Conservation (phyloP, 139 green algal species). For the Closterium sp. region DNA sequence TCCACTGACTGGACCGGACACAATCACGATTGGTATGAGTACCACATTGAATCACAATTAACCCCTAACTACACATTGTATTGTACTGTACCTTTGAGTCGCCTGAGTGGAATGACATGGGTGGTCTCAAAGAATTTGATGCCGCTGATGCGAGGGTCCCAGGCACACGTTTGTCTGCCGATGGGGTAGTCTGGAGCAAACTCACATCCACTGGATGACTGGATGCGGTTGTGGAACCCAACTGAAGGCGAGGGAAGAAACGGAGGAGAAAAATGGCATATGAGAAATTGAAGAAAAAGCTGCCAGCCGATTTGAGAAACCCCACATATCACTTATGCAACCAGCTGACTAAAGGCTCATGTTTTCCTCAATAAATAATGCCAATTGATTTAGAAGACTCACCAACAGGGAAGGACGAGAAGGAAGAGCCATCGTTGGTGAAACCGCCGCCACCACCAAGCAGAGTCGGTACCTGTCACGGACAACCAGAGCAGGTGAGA, state of each 20-base stretch:
- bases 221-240: constrained; percentile 8
- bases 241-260: not conserved
- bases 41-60: too few species aligned
- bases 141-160: constrained; percentile 4
- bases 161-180: not conserved
- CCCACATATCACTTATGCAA: too few species aligned
- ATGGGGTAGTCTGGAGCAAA: not conserved
- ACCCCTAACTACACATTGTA: not conserved
- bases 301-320: not conserved
- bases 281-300: not conserved
- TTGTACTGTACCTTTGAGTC: not conserved
- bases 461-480: not conserved
- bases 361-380: too few species aligned
- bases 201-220: constrained; percentile 1
- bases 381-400: not conserved
- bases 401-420: not conserved
- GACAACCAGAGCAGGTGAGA: not conserved
- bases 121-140: constrained; percentile 9
- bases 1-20: not conserved
- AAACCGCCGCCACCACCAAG: not conserved
- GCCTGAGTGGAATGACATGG: not conserved
- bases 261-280: not conserved
- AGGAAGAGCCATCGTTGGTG: constrained; percentile 9
- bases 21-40: too few species aligned
- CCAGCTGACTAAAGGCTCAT: too few species aligned